Conservation (phyloP, 805 yeast species). For the Candida parachauliodes region DNA sequence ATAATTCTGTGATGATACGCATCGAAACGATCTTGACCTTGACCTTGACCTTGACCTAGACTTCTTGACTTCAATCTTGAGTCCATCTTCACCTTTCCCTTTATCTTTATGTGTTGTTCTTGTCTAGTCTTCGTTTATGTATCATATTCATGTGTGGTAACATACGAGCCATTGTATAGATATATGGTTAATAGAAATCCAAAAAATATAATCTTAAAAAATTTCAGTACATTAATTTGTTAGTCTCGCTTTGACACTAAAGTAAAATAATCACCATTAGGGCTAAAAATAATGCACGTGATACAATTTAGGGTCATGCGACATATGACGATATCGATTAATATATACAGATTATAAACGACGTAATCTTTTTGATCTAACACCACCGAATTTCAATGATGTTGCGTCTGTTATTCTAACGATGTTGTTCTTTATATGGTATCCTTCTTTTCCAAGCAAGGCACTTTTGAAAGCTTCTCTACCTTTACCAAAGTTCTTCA, state of each 20-base stretch:
- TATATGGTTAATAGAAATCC: conserved; percentile 5
- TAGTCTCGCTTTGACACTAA: conserved; percentile 8
- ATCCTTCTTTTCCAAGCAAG: conserved; percentile 85
- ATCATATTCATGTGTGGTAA: conserved; percentile 1
- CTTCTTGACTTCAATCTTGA: no score
- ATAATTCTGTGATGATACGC: background rate
- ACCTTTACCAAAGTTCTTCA: conserved; percentile 85
- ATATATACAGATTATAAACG: conserved; percentile 48
- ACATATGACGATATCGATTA: no score
- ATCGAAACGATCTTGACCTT: background rate
- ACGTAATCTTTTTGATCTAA: conserved; percentile 76
- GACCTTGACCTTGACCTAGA: no score
- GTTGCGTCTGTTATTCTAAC: conserved; percentile 76
- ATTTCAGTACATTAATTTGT: conserved; percentile 9
- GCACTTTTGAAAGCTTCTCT: conserved; percentile 84
- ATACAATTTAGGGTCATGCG: background rate
- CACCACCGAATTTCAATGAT: conserved; percentile 88
- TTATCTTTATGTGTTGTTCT: no score
- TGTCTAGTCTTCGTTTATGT: no score
- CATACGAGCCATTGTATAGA: conserved; percentile 12
- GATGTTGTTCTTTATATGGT: conserved; percentile 59
- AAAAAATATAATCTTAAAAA: conserved; percentile 8
- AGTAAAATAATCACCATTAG: background rate
- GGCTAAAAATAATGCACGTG: background rate
- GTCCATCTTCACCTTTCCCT: no score